phyloP scores from a whole-genome alignment of 208 protist species.

The Leishmania amazonensis region DNA sequence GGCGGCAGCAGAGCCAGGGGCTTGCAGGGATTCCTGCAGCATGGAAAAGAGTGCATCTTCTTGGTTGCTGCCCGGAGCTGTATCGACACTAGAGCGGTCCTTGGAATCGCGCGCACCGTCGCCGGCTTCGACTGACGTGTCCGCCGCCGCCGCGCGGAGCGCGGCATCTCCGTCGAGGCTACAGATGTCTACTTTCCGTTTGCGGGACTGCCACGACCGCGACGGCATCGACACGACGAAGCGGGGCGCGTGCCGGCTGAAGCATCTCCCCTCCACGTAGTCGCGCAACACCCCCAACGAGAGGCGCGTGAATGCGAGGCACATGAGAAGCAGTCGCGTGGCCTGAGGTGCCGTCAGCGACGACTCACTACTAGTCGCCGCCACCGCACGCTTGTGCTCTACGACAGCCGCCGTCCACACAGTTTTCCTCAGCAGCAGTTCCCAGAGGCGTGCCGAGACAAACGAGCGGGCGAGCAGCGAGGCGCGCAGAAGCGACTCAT shows the following conservation, averaged over 20 bases:
- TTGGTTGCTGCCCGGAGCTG: slow-evolving; percentile 1
- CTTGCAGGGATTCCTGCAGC: slow-evolving; percentile 12
- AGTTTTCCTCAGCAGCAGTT: slow-evolving; percentile 49
- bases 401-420: slow-evolving; percentile 53
- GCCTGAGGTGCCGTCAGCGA: neutral
- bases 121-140: neutral
- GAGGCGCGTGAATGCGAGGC: slow-evolving; percentile 44
- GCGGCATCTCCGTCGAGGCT: neutral
- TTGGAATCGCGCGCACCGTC: neutral
- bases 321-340: slow-evolving; percentile 37
- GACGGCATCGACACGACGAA: slow-evolving; percentile 85
- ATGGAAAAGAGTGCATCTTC: slow-evolving; percentile 42
- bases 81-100: neutral
- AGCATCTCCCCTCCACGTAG: slow-evolving; percentile 49
- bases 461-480: slow-evolving; percentile 69
- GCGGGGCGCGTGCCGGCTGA: slow-evolving; percentile 65
- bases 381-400: slow-evolving; percentile 21
- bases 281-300: slow-evolving; percentile 61
- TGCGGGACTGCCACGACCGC: slow-evolving; percentile 17
- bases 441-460: slow-evolving; percentile 72
- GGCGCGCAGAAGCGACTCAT: slow-evolving; percentile 32
- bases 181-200: neutral
- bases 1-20: neutral
- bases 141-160: neutral
- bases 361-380: too few species aligned